Base-by-base conservation (phyloP, 2,329 filamentous ascomycete genomes). In the Arthrocladium fulminans region DNA sequence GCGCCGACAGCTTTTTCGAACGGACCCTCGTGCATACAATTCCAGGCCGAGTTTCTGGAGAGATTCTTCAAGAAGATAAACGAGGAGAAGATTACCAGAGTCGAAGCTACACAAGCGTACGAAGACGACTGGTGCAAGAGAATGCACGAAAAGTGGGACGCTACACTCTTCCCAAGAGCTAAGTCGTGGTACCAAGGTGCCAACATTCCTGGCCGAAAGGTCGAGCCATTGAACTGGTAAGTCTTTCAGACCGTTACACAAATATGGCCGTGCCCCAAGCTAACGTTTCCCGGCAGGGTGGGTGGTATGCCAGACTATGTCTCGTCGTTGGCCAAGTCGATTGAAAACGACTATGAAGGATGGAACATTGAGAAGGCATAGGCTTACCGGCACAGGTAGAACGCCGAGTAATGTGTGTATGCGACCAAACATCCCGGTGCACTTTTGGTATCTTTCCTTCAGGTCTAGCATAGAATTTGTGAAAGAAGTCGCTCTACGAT, bases 111-210 rank as follows among this genome's bases (percentile, higher is more conserved):
- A 32, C 30, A 52, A 0, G 71, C 74, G 34, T 70, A 71, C 0
- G 66, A 71, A 5, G 59, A 68, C 3, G 57, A 63, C 3, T 81
- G 75, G 74, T 77, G 73, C 57, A 56, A 72, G 44, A 39, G 49
- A 10, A 46, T 55, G 47, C 41, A 45, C n/a, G 66, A 72, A 2
- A 45, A 76, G 1, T 72, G 68, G 40, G 61, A 77, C 55, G 56
- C 35, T 9, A 68, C 67, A 4, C 61, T 81, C 2, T 70, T 81
- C 49, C 73, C 74, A 0, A 71, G 65, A 0, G 70, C 70, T 0
- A 65, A 62, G 22, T 74, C 68, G 5, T 79, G 73, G 17, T 80
- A 77, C 52, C 76, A 79, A 71, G 77, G 78, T 2, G 72, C 69
- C 0, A 76, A 66, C 34, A 67, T 79, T 1, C 76, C 77, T 0